A percentile compares a stretch with the other conserved stretches of the same genome.
Conservation (phyloP, 2,329 filamentous ascomycete genomes). For the Juglanconis oblonga region DNA sequence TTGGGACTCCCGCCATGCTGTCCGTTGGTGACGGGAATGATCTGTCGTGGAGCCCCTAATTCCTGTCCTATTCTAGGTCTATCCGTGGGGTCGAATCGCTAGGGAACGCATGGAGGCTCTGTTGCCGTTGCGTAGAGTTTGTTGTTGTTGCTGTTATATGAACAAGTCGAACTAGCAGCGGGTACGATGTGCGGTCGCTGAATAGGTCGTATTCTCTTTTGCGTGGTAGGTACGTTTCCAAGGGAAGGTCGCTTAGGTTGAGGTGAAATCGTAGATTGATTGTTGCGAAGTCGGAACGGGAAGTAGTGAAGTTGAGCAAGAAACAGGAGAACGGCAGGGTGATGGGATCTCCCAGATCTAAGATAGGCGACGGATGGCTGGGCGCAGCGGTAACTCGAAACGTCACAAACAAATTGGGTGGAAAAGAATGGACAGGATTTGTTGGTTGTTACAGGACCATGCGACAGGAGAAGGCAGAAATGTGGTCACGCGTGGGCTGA, state of each 20-base stretch:
- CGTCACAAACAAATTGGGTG: neutral
- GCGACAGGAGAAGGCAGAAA: neutral
- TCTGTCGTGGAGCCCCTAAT: neutral
- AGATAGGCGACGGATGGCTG: neutral
- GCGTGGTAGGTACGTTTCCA: too few species aligned
- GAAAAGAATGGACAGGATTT: neutral
- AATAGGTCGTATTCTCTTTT: too few species aligned
- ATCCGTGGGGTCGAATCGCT: neutral
- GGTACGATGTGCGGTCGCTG: too few species aligned
- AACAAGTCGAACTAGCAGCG: too few species aligned
- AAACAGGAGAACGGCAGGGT: too few species aligned
- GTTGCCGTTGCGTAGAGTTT: neutral
- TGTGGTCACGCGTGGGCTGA: neutral
- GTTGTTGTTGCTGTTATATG: too few species aligned
- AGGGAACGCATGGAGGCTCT: neutral
- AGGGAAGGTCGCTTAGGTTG: too few species aligned
- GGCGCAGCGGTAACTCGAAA: neutral
- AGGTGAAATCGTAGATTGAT: too few species aligned
- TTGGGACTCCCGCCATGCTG: conserved; percentile 46
- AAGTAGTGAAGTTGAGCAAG: too few species aligned
- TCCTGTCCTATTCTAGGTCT: neutral
- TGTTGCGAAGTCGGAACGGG: too few species aligned
- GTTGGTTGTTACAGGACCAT: neutral
- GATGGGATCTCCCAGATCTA: too few species aligned
- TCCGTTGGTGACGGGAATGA: neutral